phyloP scores from a whole-genome alignment of 495 filamentous ascomycete species.

The Chaetomium tenue region DNA sequence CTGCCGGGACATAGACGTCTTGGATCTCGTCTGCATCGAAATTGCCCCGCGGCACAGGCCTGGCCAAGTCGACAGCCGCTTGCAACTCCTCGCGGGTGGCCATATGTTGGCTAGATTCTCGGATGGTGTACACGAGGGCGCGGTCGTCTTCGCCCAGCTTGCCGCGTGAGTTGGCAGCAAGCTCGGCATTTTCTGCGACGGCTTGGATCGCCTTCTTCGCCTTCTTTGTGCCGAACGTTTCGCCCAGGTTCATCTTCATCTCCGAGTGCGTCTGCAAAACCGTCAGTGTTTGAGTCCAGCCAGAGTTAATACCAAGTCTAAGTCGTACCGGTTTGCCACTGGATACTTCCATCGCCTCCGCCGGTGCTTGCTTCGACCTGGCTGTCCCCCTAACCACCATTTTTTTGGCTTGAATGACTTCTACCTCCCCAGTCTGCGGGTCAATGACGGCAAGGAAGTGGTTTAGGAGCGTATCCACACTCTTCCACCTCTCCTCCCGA shows the following conservation, averaged over 20 bases:
- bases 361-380: conserved; percentile 49
- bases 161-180: conserved; percentile 39
- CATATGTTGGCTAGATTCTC: conserved; percentile 55
- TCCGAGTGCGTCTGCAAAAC: conserved; percentile 53
- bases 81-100: conserved; percentile 62
- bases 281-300: conserved; percentile 26
- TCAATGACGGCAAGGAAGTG: conserved; percentile 90
- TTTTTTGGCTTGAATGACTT: conserved; percentile 73
- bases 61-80: conserved; percentile 62
- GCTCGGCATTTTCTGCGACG: conserved; percentile 75
- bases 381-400: conserved; percentile 67
- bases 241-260: conserved; percentile 69
- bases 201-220: conserved; percentile 79
- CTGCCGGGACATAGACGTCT: conserved; percentile 75
- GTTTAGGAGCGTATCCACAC: conserved; percentile 63
- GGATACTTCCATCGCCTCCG: conserved; percentile 42
- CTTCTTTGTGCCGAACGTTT: conserved; percentile 92
- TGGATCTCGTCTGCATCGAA: conserved; percentile 65
- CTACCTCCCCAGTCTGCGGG: conserved; percentile 64
- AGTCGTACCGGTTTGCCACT: conserved; percentile 41
- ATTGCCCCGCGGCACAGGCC: conserved; percentile 78
- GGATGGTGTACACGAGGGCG: conserved; percentile 62
- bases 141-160: conserved; percentile 56
- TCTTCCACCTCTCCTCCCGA: conserved; percentile 64
- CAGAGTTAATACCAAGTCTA: conserved; percentile 19